Conservation (phyloP, 306 rosid species). For the Lagenaria siceraria region DNA sequence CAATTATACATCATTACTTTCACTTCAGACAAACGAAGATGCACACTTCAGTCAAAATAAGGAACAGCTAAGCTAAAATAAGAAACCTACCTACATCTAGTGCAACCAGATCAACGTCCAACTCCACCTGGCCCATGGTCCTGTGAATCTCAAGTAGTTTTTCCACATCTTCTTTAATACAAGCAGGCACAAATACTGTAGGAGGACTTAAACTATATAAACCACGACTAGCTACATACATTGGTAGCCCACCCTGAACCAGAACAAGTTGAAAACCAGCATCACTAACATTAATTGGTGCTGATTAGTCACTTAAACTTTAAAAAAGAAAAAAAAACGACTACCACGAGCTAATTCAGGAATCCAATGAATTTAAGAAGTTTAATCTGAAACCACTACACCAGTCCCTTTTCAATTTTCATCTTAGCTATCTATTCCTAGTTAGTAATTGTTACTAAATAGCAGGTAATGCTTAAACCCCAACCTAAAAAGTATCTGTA, state of each 20-base stretch:
- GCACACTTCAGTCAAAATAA: not conserved
- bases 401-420: not conserved
- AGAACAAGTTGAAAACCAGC: constrained; percentile 4
- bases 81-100: constrained; percentile 66
- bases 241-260: constrained; percentile 87
- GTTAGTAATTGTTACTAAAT: not conserved
- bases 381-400: not conserved
- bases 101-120: constrained; percentile 70
- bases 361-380: not conserved
- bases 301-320: not conserved
- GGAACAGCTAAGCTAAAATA: constrained; percentile 9
- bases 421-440: not conserved
- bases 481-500: not conserved
- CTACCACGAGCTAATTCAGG: not conserved
- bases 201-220: constrained; percentile 81
- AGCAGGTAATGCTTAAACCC: not conserved
- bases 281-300: constrained; percentile 4
- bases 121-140: constrained; percentile 72
- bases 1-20: constrained; percentile 17
- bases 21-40: not conserved
- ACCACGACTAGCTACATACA: constrained; percentile 89
- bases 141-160: constrained; percentile 74
- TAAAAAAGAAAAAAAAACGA: not conserved
- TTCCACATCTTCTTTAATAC: constrained; percentile 78
- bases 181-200: constrained; percentile 84